Percentiles rank a stretch among this genome's conserved stretches.
Evolutionary conservation across 2,329 filamentous ascomycete species (phyloP).

Genomic region (Knufia petricola): DNA sequence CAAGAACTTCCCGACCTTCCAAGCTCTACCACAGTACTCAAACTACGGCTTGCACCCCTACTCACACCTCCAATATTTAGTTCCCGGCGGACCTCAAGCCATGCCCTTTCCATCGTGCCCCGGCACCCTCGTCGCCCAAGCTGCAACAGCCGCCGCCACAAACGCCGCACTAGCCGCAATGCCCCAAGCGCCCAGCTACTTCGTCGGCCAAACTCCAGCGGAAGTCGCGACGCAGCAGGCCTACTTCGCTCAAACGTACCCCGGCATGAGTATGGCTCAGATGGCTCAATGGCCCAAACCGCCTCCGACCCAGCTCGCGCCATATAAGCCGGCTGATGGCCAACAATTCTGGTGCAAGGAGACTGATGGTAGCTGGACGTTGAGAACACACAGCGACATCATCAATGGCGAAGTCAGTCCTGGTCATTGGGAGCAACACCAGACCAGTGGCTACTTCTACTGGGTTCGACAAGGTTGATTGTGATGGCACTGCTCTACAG

Average conservation of each 20-base stretch:
- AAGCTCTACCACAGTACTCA: neutral
- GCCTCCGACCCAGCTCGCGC: slow-evolving; percentile 24
- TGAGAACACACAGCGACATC: slow-evolving; percentile 24
- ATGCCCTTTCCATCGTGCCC: slow-evolving; percentile 2
- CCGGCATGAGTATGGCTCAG: neutral
- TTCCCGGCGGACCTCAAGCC: slow-evolving; percentile 1
- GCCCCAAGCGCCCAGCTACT: slow-evolving; percentile 20
- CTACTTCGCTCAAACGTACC: slow-evolving; percentile 20
- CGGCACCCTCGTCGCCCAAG: slow-evolving; percentile 14
- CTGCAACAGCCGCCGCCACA: slow-evolving; percentile 18
- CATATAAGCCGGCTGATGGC: slow-evolving; percentile 25
- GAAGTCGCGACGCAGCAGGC: slow-evolving; percentile 27
- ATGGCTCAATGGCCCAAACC: slow-evolving; percentile 12
- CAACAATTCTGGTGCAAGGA: slow-evolving; percentile 30
- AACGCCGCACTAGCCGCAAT: slow-evolving; percentile 18
- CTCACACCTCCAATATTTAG: slow-evolving; percentile 7
- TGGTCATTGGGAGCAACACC: slow-evolving; percentile 22
- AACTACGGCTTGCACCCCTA: neutral
- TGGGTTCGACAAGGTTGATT: slow-evolving; percentile 18
- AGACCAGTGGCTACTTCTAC: slow-evolving; percentile 21
- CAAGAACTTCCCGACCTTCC: slow-evolving; percentile 7
- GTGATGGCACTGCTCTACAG: too few relatives aligned
- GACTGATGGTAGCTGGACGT: slow-evolving; percentile 27
- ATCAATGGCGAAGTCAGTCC: slow-evolving; percentile 19
- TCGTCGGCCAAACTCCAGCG: slow-evolving; percentile 19